Conservation (phyloP, 2,329 filamentous ascomycete genomes). For the Penicillium digitatum region DNA sequence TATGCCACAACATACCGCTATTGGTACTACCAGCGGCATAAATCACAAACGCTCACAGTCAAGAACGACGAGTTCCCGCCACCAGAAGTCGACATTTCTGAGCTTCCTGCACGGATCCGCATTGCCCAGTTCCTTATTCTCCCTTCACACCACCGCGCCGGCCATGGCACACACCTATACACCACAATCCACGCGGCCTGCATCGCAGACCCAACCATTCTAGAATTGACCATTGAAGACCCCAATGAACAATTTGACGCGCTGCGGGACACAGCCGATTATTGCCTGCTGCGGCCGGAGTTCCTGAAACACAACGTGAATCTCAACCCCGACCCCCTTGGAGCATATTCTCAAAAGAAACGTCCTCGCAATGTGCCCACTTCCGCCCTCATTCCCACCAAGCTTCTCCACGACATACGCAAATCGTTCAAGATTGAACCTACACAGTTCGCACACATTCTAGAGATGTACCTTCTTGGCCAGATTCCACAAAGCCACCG, state of each 20-base stretch:
- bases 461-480: slow-evolving; percentile 60
- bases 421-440: slow-evolving; percentile 55
- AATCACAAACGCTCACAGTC: slow-evolving; percentile 38
- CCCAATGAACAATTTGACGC: slow-evolving; percentile 70
- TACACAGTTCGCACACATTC: slow-evolving; percentile 59
- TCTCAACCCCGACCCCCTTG: slow-evolving; percentile 45
- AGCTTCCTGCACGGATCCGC: slow-evolving; percentile 71
- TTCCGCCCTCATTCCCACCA: slow-evolving; percentile 52
- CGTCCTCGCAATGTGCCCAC: slow-evolving; percentile 46
- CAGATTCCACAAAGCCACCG: slow-evolving; percentile 51
- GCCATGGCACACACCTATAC: slow-evolving; percentile 78
- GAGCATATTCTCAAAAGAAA: slow-evolving; percentile 33
- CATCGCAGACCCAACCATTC: slow-evolving; percentile 62
- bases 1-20: slow-evolving; percentile 89
- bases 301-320: slow-evolving; percentile 48
- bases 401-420: slow-evolving; percentile 50
- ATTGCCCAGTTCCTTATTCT: slow-evolving; percentile 93
- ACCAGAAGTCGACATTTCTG: slow-evolving; percentile 48
- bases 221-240: slow-evolving; percentile 89
- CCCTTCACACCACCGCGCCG: slow-evolving; percentile 76
- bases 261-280: slow-evolving; percentile 60
- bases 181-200: slow-evolving; percentile 70
- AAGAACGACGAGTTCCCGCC: slow-evolving; percentile 45
- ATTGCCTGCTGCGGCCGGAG: slow-evolving; percentile 52
- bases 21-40: slow-evolving; percentile 54